Conservation (phyloP, 495 filamentous ascomycete genomes). For the Cercophora scortea region DNA sequence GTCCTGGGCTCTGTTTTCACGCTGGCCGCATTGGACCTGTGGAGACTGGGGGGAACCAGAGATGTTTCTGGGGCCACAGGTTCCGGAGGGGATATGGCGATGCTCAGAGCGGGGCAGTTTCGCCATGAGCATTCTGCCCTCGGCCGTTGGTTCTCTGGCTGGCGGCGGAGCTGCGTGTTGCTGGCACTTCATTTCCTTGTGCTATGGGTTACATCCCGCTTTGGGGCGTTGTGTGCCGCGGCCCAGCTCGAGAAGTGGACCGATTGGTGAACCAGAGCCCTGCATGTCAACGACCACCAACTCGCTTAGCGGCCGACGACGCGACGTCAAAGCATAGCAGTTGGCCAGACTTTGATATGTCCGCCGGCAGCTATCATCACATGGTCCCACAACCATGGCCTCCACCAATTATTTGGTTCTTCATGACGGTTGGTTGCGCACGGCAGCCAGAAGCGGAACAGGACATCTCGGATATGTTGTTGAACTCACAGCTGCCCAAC, state of each 20-base stretch:
- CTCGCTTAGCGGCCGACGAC: no score
- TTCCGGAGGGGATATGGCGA: constrained; percentile 1
- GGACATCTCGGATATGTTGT: not conserved
- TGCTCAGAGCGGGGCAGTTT: constrained; percentile 2
- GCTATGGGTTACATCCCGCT: constrained; percentile 27
- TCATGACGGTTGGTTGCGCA: no score
- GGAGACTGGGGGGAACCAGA: constrained; percentile 7
- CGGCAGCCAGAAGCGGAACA: no score
- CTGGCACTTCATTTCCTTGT: constrained; percentile 30
- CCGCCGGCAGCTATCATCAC: no score
- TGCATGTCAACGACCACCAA: not conserved
- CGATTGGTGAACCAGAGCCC: constrained; percentile 20
- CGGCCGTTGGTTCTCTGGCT: constrained; percentile 22
- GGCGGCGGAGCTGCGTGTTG: constrained; percentile 28
- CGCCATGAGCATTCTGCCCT: not conserved
- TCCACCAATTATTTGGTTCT: no score
- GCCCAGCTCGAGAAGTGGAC: constrained; percentile 23
- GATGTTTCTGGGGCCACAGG: constrained; percentile 1
- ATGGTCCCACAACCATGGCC: no score
- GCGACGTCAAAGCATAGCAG: no score
- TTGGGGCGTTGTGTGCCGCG: constrained; percentile 30
- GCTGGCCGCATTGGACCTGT: constrained; percentile 33
- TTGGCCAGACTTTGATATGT: no score
- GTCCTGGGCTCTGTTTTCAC: constrained; percentile 26
- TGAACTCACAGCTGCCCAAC: not conserved